Evolutionary conservation across 2,329 filamentous ascomycete species (phyloP), one percentile per base, ranked within the genome.

Genomic region (Trichoderma polysporum): DNA sequence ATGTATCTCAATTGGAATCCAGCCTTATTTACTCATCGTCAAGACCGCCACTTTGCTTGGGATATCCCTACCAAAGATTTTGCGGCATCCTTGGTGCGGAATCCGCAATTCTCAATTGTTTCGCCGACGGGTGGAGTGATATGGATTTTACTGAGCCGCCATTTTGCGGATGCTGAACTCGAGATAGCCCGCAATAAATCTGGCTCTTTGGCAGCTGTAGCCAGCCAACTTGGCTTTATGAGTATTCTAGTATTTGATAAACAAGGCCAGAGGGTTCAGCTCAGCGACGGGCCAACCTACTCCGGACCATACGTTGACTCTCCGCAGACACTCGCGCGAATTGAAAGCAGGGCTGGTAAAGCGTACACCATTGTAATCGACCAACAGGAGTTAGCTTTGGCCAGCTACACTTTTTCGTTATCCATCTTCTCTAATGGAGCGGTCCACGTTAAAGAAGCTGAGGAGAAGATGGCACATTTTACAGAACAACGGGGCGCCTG

Each of bases 1-100:
- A 87, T 99, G 71, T 99, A 98, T 77, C 83, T 99, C 64, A 99
- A 98, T 79, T 99, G 95, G 95, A 97, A 97, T 71, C 94, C 95
- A 0, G 85, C 86, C 0, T 82, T 97, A 0, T 99, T 99, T 78
- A 82, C 82, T 1, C 81, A 91, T 75, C 89, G 94, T 9, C 90
- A 97, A 76, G 94, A 99, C 73, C 88, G 94, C 66, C 95, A 99
- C 78, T 97, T 98, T 74, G 84, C 85, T 2, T 99, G 95, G 95
- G 84, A 90, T 2, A 79, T 88, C 39, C 83, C 86, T 10, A 80
- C 84, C 22, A 76, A 76, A 33, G 82, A 79, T 47, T 79, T 84
- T 70, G 77, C 83, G 9, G 80, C 82, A n/a, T 88, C 85, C 3
- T 83, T 90, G 58, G 84, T 84, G 3, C 84, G 88, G 60, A 90